Evolutionary conservation across 73 alveolate species (phyloP).

Genomic region (Paramecium primaurelia): DNA sequence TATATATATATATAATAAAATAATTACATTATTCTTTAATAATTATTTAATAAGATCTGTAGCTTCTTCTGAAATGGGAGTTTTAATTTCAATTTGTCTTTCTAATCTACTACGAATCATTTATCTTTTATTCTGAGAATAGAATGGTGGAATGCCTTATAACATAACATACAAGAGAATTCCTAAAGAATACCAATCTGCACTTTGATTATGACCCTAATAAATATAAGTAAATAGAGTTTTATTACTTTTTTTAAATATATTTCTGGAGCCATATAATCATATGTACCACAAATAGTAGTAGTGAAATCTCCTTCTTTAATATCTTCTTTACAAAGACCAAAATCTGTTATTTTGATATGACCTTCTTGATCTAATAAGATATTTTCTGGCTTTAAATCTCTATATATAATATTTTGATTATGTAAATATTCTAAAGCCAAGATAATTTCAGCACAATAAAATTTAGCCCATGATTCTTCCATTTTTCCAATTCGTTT

Average conservation of each 20-base stretch:
- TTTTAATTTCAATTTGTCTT: background rate
- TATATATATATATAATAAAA: too few species aligned
- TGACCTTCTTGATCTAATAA: constrained; percentile 92
- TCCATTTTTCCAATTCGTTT: constrained; percentile 74
- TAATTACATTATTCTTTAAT: background rate
- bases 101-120: constrained; percentile 57
- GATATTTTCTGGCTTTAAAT: constrained; percentile 96
- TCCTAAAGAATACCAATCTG: constrained; percentile 82
- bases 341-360: constrained; percentile 94
- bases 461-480: constrained; percentile 83
- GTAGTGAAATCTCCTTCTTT: constrained; percentile 65
- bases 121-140: constrained; percentile 54
- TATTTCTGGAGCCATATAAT: constrained; percentile 86
- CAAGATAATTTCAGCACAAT: constrained; percentile 89
- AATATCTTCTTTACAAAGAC: constrained; percentile 78
- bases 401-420: constrained; percentile 89
- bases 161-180: constrained; percentile 78
- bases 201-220: constrained; percentile 65
- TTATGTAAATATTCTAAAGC: constrained; percentile 90
- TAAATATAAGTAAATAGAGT: too few species aligned
- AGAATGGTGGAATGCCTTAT: constrained; percentile 78
- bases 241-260: constrained; percentile 54
- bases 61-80: background rate
- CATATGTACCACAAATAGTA: constrained; percentile 87
- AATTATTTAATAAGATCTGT: background rate